phyloP scores from a whole-genome alignment of 1,139 yeast species.

The Suzukiozyma palmioleophila region DNA sequence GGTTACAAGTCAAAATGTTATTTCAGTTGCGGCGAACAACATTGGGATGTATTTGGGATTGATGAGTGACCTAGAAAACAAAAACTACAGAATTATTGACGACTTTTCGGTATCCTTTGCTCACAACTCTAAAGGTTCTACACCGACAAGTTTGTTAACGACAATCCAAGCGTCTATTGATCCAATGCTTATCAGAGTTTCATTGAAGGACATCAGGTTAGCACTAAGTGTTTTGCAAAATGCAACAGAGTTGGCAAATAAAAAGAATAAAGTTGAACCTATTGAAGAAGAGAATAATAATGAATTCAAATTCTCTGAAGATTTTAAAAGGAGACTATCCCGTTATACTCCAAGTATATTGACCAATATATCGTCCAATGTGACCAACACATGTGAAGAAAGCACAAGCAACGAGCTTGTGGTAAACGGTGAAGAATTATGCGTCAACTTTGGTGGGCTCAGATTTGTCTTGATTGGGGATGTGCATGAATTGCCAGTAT shows the following conservation, averaged over 20 bases:
- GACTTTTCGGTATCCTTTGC: conserved; percentile 81
- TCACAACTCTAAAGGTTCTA: conserved; percentile 67
- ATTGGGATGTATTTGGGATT: conserved; percentile 82
- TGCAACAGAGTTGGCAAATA: conserved; percentile 54
- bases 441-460: conserved; percentile 72
- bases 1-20: conserved; percentile 61
- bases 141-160: conserved; percentile 53
- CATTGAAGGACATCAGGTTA: conserved; percentile 79
- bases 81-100: conserved; percentile 71
- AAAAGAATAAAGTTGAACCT: conserved; percentile 12
- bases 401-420: conserved; percentile 23
- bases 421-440: conserved; percentile 68
- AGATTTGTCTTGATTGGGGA: conserved; percentile 89
- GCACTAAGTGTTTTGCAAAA: conserved; percentile 70
- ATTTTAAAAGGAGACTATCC: conserved; percentile 52
- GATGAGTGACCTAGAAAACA: conserved; percentile 63
- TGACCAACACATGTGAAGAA: conserved; percentile 6
- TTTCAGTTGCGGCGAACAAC: conserved; percentile 67
- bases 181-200: conserved; percentile 74
- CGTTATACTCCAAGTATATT: conserved; percentile 66
- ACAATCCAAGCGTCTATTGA: conserved; percentile 70
- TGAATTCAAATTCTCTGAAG: conserved; percentile 50
- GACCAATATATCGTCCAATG: conserved; percentile 33
- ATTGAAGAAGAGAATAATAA: conserved; percentile 16
- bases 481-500: conserved; percentile 86